These are phyloP conservation scores for Citeromyces hawaiiensis DNA, from an alignment of 1,139 yeast species.

Conservation along the genomic window DNA sequence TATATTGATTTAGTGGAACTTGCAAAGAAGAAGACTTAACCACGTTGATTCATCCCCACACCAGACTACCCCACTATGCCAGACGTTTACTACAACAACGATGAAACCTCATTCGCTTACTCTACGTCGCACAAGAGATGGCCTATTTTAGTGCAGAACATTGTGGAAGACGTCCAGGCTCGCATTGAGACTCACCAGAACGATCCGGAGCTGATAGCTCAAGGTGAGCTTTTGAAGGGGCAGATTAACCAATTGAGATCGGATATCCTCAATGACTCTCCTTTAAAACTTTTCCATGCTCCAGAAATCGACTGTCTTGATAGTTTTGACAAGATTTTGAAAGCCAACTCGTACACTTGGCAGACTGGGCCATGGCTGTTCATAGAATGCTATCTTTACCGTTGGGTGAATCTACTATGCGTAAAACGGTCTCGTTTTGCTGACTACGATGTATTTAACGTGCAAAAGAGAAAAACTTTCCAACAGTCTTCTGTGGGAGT, in stretches of 20 bases:
- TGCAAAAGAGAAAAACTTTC: constrained; percentile 63
- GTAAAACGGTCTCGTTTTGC: constrained; percentile 31
- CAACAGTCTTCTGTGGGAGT: constrained; percentile 67
- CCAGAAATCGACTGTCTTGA: constrained; percentile 28
- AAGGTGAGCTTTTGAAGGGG: constrained; percentile 11
- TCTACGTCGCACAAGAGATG: constrained; percentile 73
- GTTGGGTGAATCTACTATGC: constrained; percentile 40
- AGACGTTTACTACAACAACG: constrained; percentile 38
- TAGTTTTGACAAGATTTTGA: constrained; percentile 30
- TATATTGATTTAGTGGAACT: too few relatives aligned
- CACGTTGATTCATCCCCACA: too few relatives aligned
- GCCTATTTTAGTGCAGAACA: constrained; percentile 69
- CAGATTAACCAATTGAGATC: constrained; percentile 26
- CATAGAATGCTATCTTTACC: constrained; percentile 76
- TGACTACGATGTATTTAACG: constrained; percentile 57
- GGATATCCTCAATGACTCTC: constrained; percentile 25
- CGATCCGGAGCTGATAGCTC: constrained; percentile 10
- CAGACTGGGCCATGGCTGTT: constrained; percentile 85
- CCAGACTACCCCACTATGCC: background rate
- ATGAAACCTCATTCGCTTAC: constrained; percentile 67
- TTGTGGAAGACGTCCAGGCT: constrained; percentile 40
- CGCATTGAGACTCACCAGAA: constrained; percentile 7
- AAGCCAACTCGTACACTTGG: constrained; percentile 39
- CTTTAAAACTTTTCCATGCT: constrained; percentile 27
- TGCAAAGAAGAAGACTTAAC: too few relatives aligned